Percentiles rank a stretch among this genome's conserved stretches.
phyloP scores from a whole-genome alignment of 208 protist species.

The Histomonas meleagridis region DNA sequence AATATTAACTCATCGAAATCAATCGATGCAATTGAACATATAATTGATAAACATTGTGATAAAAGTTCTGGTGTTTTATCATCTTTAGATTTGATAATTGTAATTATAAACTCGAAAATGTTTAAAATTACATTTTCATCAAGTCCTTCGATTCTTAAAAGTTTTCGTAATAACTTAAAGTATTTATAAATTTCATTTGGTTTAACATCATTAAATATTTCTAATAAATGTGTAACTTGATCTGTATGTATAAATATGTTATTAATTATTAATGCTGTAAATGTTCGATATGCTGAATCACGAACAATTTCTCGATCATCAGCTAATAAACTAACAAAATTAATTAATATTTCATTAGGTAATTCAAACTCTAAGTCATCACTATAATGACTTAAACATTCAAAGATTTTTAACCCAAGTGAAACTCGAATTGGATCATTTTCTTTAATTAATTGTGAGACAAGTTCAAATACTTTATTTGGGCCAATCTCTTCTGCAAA shows the following conservation, averaged over 20 bases:
- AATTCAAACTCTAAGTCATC: neutral
- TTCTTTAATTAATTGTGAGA: neutral
- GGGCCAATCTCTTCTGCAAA: neutral
- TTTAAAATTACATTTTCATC: neutral
- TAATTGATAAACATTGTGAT: neutral
- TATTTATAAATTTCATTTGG: neutral
- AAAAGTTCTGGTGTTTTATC: neutral
- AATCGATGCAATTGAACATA: neutral
- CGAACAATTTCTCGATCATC: neutral
- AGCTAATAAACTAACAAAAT: neutral
- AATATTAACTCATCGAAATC: neutral
- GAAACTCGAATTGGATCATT: neutral
- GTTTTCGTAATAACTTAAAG: neutral
- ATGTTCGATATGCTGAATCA: neutral
- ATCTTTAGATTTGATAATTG: neutral
- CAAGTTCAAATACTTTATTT: neutral
- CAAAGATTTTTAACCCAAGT: neutral
- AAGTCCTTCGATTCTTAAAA: neutral
- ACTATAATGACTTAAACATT: neutral
- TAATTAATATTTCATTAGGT: neutral
- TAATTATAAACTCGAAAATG: neutral
- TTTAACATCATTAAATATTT: neutral
- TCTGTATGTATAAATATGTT: neutral
- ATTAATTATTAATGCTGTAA: neutral
- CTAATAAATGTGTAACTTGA: neutral